Percentiles rank a stretch among this genome's conserved stretches.
Conservation (phyloP, 2,329 filamentous ascomycete species). For the Colletotrichum sp. region DNA sequence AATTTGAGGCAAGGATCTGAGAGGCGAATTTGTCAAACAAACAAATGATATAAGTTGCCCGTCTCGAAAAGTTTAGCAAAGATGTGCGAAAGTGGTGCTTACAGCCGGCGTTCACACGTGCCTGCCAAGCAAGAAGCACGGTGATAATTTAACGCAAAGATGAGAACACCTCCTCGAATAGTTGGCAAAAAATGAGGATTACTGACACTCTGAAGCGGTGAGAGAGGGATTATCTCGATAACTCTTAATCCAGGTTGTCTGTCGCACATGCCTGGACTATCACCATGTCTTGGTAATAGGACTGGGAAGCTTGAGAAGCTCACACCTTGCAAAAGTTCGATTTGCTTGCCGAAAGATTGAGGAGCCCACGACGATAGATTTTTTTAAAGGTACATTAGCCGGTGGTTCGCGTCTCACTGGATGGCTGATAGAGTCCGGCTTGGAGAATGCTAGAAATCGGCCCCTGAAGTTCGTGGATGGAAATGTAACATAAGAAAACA, state of each 20-base stretch:
- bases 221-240: too few species aligned
- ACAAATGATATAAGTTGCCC: too few species aligned
- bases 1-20: background rate
- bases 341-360: too few species aligned
- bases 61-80: too few species aligned
- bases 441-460: background rate
- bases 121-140: background rate
- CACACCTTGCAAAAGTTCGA: too few species aligned
- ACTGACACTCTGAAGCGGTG: fast-evolving
- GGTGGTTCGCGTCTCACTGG: too few species aligned
- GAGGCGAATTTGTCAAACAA: fast-evolving
- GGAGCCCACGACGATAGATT: fast-evolving
- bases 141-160: background rate
- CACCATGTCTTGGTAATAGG: fast-evolving
- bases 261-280: background rate
- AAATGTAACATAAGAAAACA: too few species aligned
- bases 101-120: background rate
- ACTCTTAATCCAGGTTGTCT: background rate
- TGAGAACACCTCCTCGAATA: background rate
- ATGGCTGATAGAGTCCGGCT: background rate
- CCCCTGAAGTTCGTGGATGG: too few species aligned
- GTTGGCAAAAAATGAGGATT: background rate
- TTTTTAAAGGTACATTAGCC: too few species aligned
- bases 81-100: too few species aligned
- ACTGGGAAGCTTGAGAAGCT: background rate